Conservation (phyloP, 2,329 filamentous ascomycete species). For the Fusarium zealandicum region DNA sequence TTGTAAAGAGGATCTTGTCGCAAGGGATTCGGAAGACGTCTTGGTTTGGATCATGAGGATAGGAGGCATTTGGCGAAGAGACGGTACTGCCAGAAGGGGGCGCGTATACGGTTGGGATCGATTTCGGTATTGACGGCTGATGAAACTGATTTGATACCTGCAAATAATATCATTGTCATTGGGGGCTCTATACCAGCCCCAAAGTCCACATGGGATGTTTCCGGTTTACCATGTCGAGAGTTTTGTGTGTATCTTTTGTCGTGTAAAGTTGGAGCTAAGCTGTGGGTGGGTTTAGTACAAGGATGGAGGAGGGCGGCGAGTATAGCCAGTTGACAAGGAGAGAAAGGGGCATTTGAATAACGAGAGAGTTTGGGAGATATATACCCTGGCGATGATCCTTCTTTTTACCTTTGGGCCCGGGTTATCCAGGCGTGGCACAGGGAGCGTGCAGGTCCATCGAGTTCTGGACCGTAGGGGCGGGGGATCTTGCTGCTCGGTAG, state of each 20-base stretch:
- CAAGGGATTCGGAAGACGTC: slow-evolving; percentile 24
- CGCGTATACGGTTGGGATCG: not conserved
- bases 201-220: not conserved
- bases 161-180: slow-evolving; percentile 38
- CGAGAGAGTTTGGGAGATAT: slow-evolving; percentile 26
- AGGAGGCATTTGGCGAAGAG: slow-evolving; percentile 21
- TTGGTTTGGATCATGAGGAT: slow-evolving; percentile 23
- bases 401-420: slow-evolving; percentile 20
- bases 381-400: slow-evolving; percentile 3
- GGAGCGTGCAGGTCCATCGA: slow-evolving; percentile 42
- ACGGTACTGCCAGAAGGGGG: slow-evolving; percentile 13
- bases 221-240: too few species aligned
- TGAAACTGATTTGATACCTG: slow-evolving; percentile 40
- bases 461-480: slow-evolving; percentile 43
- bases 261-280: too few species aligned
- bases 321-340: not conserved
- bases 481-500: too few species aligned
- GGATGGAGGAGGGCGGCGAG: not conserved
- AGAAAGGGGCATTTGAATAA: too few species aligned
- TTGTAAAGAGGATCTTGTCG: slow-evolving; percentile 6
- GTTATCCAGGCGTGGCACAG: slow-evolving; percentile 39
- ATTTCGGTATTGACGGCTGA: slow-evolving; percentile 28
- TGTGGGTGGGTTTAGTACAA: not conserved
- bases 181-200: not conserved
- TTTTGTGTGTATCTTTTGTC: too few species aligned